phyloP scores from a whole-genome alignment of 2,329 filamentous ascomycete genomes.

The Amphichorda felina region DNA sequence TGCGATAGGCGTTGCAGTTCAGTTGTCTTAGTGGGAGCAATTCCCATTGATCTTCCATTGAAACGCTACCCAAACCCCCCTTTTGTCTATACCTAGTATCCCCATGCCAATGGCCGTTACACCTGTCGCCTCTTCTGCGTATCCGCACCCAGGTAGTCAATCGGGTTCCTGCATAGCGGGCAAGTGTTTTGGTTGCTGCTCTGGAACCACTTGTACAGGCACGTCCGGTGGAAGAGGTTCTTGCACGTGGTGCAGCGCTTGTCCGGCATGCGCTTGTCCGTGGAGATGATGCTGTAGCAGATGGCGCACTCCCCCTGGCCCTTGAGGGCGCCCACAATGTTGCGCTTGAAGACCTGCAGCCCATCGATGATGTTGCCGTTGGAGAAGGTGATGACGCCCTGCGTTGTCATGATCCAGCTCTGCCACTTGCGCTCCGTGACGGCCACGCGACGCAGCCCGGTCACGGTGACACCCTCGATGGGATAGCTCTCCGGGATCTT shows the following conservation, averaged over 20 bases:
- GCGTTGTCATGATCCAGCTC: slow-evolving; percentile 76
- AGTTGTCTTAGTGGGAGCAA: not conserved
- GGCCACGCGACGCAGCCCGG: slow-evolving; percentile 70
- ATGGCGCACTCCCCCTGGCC: slow-evolving; percentile 94
- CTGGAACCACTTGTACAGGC: slow-evolving; percentile 95
- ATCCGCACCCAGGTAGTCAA: slow-evolving; percentile 43
- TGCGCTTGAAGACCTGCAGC: slow-evolving; percentile 71
- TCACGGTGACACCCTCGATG: slow-evolving; percentile 64
- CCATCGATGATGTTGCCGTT: slow-evolving; percentile 85
- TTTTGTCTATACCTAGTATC: not conserved
- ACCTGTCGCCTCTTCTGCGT: slow-evolving; percentile 23
- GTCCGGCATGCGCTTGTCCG: slow-evolving; percentile 80
- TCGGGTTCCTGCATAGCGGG: slow-evolving; percentile 83
- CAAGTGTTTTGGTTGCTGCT: slow-evolving; percentile 85
- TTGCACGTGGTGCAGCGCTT: slow-evolving; percentile 89
- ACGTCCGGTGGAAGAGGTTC: slow-evolving; percentile 82
- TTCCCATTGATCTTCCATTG: not conserved
- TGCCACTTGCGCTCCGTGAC: slow-evolving; percentile 90
- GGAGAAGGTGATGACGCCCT: slow-evolving; percentile 88
- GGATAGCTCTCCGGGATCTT: slow-evolving; percentile 73
- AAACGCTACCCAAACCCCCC: not conserved
- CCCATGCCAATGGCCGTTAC: slow-evolving; percentile 1
- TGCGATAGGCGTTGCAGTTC: not conserved
- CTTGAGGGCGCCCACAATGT: slow-evolving; percentile 78
- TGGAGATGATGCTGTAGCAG: slow-evolving; percentile 88